Evolutionary conservation across 805 yeast species (phyloP).

Genomic region (Wickerhamomyces bisporus): DNA sequence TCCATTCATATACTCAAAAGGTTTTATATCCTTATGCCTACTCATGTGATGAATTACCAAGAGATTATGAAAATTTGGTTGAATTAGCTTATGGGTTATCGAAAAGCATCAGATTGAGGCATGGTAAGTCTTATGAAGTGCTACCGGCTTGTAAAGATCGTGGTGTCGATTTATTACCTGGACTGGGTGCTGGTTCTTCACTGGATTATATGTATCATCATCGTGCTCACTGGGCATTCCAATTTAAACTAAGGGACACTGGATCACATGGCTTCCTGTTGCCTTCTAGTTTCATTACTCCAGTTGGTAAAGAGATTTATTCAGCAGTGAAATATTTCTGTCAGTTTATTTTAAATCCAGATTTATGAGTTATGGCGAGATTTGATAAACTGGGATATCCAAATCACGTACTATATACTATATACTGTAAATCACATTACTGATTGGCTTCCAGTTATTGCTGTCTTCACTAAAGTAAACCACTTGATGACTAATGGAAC

Average conservation of each 20-base stretch:
- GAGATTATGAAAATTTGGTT: slow-evolving; percentile 75
- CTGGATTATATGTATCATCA: slow-evolving; percentile 82
- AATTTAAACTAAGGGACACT: slow-evolving; percentile 72
- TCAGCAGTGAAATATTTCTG: slow-evolving; percentile 66
- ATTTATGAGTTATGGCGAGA: slow-evolving; percentile 24
- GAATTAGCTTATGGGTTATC: slow-evolving; percentile 80
- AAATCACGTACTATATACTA: no score
- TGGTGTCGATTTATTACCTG: slow-evolving; percentile 68
- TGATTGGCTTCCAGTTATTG: no score
- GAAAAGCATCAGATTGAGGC: slow-evolving; percentile 59
- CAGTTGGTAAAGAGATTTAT: slow-evolving; percentile 74
- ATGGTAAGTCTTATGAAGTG: slow-evolving; percentile 65
- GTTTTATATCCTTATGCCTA: slow-evolving; percentile 79
- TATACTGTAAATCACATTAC: no score
- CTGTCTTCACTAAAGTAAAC: no score
- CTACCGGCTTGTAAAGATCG: slow-evolving; percentile 75
- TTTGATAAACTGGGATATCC: no score
- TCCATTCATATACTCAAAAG: slow-evolving; percentile 84
- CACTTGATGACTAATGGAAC: no score
- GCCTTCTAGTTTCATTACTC: slow-evolving; percentile 62
- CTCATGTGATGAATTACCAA: slow-evolving; percentile 65
- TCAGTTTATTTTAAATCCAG: slow-evolving; percentile 39
- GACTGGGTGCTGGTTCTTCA: slow-evolving; percentile 74
- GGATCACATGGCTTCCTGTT: slow-evolving; percentile 80
- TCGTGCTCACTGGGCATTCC: slow-evolving; percentile 80